Evolutionary conservation across 2,329 filamentous ascomycete species (phyloP).

Genomic region (Diaporthe ilicicola): DNA sequence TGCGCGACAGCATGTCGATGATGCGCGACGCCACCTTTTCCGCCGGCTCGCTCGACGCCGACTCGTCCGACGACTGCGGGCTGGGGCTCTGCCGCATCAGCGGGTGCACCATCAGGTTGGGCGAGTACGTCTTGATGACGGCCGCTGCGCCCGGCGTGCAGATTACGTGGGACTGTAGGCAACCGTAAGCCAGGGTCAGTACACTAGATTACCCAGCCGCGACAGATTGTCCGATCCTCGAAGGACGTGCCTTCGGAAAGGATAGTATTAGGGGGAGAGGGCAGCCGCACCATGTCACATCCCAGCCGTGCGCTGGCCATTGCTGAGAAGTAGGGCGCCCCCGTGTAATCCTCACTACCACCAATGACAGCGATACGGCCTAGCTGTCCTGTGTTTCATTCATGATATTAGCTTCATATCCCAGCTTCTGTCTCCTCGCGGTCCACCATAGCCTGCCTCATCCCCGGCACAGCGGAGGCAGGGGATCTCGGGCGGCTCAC

Average conservation of each 20-base stretch:
- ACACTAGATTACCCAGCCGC: no score
- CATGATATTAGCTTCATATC: constrained; percentile 17
- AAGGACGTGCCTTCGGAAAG: not conserved
- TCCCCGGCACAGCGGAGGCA: not conserved
- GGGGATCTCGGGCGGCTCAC: constrained; percentile 53
- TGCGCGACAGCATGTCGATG: constrained; percentile 80
- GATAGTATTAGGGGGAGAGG: not conserved
- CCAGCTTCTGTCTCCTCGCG: not conserved
- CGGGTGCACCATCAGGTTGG: constrained; percentile 98
- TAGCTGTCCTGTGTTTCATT: constrained; percentile 75
- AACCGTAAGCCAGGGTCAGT: constrained; percentile 6
- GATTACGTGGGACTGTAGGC: constrained; percentile 82
- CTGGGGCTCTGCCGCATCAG: constrained; percentile 80
- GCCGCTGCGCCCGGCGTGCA: constrained; percentile 87
- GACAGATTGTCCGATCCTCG: not conserved
- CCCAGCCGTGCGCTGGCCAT: constrained; percentile 94
- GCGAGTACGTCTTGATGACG: constrained; percentile 97
- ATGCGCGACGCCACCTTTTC: constrained; percentile 72
- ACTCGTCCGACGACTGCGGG: constrained; percentile 54
- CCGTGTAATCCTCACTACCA: constrained; percentile 95
- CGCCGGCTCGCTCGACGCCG: constrained; percentile 58
- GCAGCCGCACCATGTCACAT: constrained; percentile 78
- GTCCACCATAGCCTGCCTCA: not conserved
- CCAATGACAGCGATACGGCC: constrained; percentile 94
- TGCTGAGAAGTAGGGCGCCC: constrained; percentile 96